These are phyloP conservation scores for Thecamonas trahens DNA, from an alignment of 78 protist species.

Conservation along the genomic window DNA sequence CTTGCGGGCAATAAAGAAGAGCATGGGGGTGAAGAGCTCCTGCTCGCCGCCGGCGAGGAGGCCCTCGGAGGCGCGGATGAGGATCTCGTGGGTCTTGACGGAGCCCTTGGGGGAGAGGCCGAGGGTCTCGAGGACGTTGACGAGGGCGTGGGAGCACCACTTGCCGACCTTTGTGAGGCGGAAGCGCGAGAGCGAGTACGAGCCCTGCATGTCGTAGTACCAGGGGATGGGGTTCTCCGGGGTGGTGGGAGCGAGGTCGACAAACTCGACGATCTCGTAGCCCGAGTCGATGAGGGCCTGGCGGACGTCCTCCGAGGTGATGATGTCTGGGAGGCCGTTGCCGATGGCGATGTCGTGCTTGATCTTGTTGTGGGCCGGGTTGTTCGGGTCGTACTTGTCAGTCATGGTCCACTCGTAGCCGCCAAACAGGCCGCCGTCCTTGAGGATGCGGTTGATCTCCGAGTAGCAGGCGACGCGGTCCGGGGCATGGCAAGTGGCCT, in stretches of 20 bases:
- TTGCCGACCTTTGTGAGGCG: neutral
- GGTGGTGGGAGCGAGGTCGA: constrained; percentile 33
- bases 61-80: constrained; percentile 60
- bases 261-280: constrained; percentile 46
- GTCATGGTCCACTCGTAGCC: constrained; percentile 82
- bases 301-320: constrained; percentile 14
- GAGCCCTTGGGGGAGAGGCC: constrained; percentile 18
- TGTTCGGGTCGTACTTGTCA: constrained; percentile 53
- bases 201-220: neutral
- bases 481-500: constrained; percentile 91
- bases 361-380: constrained; percentile 52
- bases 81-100: constrained; percentile 30
- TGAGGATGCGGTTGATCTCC: constrained; percentile 74
- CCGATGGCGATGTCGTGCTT: constrained; percentile 69
- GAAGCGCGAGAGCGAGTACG: neutral
- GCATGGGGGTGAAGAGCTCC: constrained; percentile 71
- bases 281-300: constrained; percentile 61
- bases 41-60: constrained; percentile 66
- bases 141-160: constrained; percentile 12
- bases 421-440: constrained; percentile 76
- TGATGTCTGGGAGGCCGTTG: constrained; percentile 69
- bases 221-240: neutral
- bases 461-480: constrained; percentile 33
- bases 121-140: constrained; percentile 26
- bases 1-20: constrained; percentile 43